phyloP scores from a whole-genome alignment of 2,329 filamentous ascomycete species.

The Mycosphaerella arachidis region DNA sequence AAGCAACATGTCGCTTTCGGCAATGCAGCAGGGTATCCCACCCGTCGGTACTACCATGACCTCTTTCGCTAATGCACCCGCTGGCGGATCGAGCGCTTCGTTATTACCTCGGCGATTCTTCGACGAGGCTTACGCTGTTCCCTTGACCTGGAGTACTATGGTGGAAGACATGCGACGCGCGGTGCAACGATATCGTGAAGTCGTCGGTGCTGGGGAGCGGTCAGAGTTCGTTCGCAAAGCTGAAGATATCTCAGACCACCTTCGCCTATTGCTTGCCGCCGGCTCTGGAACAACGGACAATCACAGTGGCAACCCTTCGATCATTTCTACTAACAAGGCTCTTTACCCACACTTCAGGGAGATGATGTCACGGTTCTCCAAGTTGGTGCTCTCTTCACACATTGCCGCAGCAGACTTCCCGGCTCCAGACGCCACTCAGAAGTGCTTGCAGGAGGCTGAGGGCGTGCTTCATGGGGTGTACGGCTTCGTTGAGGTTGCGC shows the following conservation, averaged over 20 bases:
- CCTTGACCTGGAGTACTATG: constrained; percentile 82
- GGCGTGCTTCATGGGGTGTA: constrained; percentile 91
- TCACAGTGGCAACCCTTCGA: constrained; percentile 97
- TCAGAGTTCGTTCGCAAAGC: constrained; percentile 89
- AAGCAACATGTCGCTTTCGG: constrained; percentile 48
- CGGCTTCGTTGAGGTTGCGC: constrained; percentile 91
- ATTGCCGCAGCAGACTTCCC: constrained; percentile 96
- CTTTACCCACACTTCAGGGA: constrained; percentile 96
- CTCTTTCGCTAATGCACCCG: constrained; percentile 51
- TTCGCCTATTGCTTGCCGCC: constrained; percentile 87
- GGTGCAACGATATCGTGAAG: constrained; percentile 83
- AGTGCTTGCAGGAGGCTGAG: constrained; percentile 95
- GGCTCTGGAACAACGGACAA: constrained; percentile 97
- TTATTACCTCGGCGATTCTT: constrained; percentile 77
- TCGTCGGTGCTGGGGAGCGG: constrained; percentile 75
- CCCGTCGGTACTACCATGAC: constrained; percentile 50
- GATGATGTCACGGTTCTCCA: constrained; percentile 99
- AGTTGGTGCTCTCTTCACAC: constrained; percentile 93
- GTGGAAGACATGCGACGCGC: constrained; percentile 90
- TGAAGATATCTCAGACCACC: constrained; percentile 97
- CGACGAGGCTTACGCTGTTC: constrained; percentile 75
- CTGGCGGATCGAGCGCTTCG: constrained; percentile 31
- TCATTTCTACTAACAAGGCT: constrained; percentile 96
- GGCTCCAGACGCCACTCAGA: constrained; percentile 86
- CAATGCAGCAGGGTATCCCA: constrained; percentile 41